Conservation (phyloP, 2,329 filamentous ascomycete genomes). For the Microdochium bolleyi region DNA sequence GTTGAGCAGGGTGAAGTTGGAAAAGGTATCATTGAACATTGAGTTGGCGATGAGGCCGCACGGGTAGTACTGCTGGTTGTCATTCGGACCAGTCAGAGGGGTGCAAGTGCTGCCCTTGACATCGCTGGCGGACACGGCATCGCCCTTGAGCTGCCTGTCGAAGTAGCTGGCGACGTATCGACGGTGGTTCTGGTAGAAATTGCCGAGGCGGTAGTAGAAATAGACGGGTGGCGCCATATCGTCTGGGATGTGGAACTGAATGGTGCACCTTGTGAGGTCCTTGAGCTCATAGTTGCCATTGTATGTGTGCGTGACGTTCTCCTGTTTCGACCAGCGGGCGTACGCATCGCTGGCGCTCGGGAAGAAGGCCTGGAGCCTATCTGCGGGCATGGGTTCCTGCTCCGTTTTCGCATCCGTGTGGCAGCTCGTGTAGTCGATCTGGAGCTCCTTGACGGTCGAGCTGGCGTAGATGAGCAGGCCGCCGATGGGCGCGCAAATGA, state of each 20-base stretch:
- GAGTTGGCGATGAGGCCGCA: slow-evolving; percentile 97
- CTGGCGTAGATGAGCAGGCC: slow-evolving; percentile 82
- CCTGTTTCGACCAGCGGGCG: slow-evolving; percentile 25
- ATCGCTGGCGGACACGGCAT: slow-evolving; percentile 46
- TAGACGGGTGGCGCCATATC: slow-evolving; percentile 74
- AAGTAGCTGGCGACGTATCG: slow-evolving; percentile 91
- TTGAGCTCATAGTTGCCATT: slow-evolving; percentile 16
- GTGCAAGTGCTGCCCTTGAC: slow-evolving; percentile 67
- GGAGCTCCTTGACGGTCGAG: slow-evolving; percentile 78
- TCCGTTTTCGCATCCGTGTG: slow-evolving; percentile 39
- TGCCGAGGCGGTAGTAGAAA: slow-evolving; percentile 91
- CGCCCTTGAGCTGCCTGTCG: slow-evolving; percentile 70
- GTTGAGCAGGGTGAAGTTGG: slow-evolving; percentile 54
- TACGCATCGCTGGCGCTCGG: slow-evolving; percentile 38
- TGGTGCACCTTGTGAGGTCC: slow-evolving; percentile 47
- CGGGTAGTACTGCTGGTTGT: slow-evolving; percentile 75
- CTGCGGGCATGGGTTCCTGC: slow-evolving; percentile 40
- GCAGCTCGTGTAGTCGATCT: slow-evolving; percentile 86
- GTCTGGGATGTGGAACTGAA: slow-evolving; percentile 75
- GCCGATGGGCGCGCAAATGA: slow-evolving; percentile 89
- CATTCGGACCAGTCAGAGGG: slow-evolving; percentile 52
- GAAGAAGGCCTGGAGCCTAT: slow-evolving; percentile 62
- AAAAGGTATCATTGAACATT: slow-evolving; percentile 89
- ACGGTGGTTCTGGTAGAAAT: slow-evolving; percentile 98
- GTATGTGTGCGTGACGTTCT: slow-evolving; percentile 26